A percentile compares a stretch with the other conserved stretches of the same genome.
phyloP scores from a whole-genome alignment of 1,139 yeast species.

The Debaryomyces coudertii region DNA sequence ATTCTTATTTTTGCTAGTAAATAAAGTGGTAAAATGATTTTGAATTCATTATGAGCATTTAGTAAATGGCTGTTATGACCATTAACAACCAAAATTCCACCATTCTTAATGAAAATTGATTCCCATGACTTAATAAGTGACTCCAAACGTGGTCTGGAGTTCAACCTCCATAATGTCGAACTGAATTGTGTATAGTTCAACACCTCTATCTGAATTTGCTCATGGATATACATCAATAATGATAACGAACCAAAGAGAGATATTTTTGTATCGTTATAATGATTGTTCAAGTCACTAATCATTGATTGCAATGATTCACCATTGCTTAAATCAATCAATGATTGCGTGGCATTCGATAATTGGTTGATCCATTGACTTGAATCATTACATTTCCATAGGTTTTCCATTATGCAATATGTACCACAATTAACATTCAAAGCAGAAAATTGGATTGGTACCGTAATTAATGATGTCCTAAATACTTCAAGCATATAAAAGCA shows the following conservation, averaged over 20 bases:
- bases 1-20: constrained; percentile 66
- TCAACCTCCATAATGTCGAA: constrained; percentile 59
- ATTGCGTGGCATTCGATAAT: constrained; percentile 13
- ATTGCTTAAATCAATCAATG: constrained; percentile 57
- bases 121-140: constrained; percentile 68
- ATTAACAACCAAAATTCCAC: constrained; percentile 60
- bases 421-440: constrained; percentile 74
- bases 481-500: constrained; percentile 75
- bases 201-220: constrained; percentile 61
- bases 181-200: constrained; percentile 28
- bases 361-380: constrained; percentile 59
- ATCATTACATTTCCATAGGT: constrained; percentile 66
- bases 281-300: constrained; percentile 50
- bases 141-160: constrained; percentile 57
- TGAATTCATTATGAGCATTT: constrained; percentile 56
- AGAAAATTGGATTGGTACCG: constrained; percentile 57
- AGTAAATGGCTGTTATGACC: constrained; percentile 54
- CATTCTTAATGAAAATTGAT: constrained; percentile 56
- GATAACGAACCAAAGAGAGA: constrained; percentile 64
- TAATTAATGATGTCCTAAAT: constrained; percentile 68
- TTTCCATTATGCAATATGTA: constrained; percentile 68
- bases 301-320: constrained; percentile 56
- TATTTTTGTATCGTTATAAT: constrained; percentile 43
- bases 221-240: constrained; percentile 72
- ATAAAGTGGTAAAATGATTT: constrained; percentile 64